Percentiles rank a stretch among this genome's conserved stretches.
Evolutionary conservation across 108 stramenopile genomes (phyloP).

Genomic region (Nannochloropsis granulata): DNA sequence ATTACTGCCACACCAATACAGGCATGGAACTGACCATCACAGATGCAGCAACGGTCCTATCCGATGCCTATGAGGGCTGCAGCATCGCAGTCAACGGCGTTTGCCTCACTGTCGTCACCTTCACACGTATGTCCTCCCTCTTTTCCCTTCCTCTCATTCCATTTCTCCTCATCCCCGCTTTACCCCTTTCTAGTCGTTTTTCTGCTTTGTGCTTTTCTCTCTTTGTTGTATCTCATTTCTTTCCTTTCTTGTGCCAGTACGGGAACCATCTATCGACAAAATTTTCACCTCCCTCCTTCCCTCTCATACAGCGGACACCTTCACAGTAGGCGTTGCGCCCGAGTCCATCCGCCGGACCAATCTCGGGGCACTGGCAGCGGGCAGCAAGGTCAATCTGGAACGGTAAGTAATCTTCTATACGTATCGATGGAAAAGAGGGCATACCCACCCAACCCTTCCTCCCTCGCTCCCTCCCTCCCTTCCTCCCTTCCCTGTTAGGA

Average conservation of each 20-base stretch:
- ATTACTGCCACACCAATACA: not conserved
- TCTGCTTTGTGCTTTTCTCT: no score
- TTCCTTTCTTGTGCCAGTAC: no score
- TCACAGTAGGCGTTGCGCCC: conserved; percentile 77
- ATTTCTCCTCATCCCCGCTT: no score
- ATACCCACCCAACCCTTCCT: not conserved
- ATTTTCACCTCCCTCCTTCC: conserved; percentile 1
- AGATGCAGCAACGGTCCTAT: conserved; percentile 53
- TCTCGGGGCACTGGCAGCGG: conserved; percentile 43
- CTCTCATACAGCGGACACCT: conserved; percentile 26
- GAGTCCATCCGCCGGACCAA: conserved; percentile 78
- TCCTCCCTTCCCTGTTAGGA: not conserved
- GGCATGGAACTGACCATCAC: conserved; percentile 35
- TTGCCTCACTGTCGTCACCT: conserved; percentile 58
- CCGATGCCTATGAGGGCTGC: conserved; percentile 78
- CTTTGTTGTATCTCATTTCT: no score
- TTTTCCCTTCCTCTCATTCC: no score
- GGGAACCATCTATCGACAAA: no score
- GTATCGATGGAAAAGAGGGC: no score
- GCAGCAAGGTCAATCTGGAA: conserved; percentile 16
- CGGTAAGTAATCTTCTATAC: not conserved
- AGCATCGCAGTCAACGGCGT: conserved; percentile 94
- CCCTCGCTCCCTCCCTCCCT: not conserved
- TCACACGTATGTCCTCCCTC: not conserved
- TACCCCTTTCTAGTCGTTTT: no score